Evolutionary conservation across 352 stramenopile species (phyloP), one percentile per base, ranked within the genome.

Genomic region (Chrysophaeum taylorii): DNA sequence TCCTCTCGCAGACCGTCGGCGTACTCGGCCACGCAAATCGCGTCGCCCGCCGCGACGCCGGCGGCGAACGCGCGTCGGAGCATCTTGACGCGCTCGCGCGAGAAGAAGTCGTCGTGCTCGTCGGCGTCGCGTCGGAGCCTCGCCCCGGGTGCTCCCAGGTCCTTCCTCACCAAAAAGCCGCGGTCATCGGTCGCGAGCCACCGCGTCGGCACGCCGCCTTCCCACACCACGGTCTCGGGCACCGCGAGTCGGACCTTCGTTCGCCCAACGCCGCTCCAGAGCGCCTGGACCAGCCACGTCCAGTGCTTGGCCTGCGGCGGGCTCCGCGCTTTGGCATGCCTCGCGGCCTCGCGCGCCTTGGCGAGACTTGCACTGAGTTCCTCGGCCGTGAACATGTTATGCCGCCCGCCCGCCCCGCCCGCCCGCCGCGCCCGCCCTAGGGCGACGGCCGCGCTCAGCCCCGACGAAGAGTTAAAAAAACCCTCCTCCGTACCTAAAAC

Each of bases 151-250:
- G 29, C 35, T 9, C 29, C 12, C n/a, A 79, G 70, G 12, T 70
- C 45, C 41, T 72, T 70, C 35, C 76, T 52, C 16, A 72, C 75
- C 31, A 80, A 41, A 21, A 60, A 57, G 21, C 76, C 76, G 53
- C 78, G 64, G 29, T 71, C 50, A 15, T 76, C 68, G 25, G 48
- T 76, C 42, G 64, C 67, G 15, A 81, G 39, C 76, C 76, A 81
- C 69, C 76, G 75, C 21, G 36, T 35, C 15, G 76, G 76, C 29
- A 64, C 68, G 35, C 76, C 76, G n/a, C 57, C 64, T 27, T 73
- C 52, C 42, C 78, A 81, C n/a, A 81, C 35, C n/a, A 81, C 72
- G 27, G 76, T 81, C 36, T 79, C 70, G 14, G 76, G 76, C 27
- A 81, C 69, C 38, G 42, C 36, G 52, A 81, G 29, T 31, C 27